Evolutionary conservation across 2,329 filamentous ascomycete genomes (phyloP), one percentile per base, ranked within the genome.

Genomic region (Orbilia ellipsospora): DNA sequence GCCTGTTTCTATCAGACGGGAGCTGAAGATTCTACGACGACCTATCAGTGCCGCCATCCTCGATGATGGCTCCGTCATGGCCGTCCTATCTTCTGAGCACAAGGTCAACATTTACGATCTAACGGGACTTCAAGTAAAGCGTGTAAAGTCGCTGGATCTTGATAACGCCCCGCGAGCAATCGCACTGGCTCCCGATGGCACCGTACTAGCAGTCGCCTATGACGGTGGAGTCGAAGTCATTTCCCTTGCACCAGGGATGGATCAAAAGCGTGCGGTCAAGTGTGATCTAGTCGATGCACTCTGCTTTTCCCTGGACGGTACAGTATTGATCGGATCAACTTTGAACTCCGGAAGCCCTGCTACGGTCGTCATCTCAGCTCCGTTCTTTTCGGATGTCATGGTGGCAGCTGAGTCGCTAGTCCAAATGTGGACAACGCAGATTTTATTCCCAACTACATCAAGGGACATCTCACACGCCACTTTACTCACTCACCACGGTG

Each of bases 171-270:
- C 93, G 7, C 88, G 90, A 65, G 89, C 92, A 13, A 90, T 97
- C 78, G 90, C 91, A 15, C 84, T 97, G 31, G 94, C 93, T 0
- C 92, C 93, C 0, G 92, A 90, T 77, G 92, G 92, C 23, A 89
- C 90, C 51, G 91, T 97, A 13, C 83, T 97, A 54, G 93, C 93
- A 23, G 90, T 92, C 15, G 93, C 93, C 6, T 96, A 94, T 82
- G 89, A 93, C 80, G 91, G 92, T 66, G 92, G 92, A n/a, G 94
- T 97, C 77, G 93, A 97, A 81, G 91, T 97, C 0, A 89, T 92
- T 28, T 91, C 92, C 4, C 84, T 96, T 45, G 88, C 88, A 26
- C 80, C 90, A 28, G 82, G 87, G 12, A 91, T 88, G 0, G 90
- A 93, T 78, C 67, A 70, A 18, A 87, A 90, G 79, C 86, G 92